phyloP scores from a whole-genome alignment of 1,284 basidiomycete genomes.

The Sparassis latifolia region DNA sequence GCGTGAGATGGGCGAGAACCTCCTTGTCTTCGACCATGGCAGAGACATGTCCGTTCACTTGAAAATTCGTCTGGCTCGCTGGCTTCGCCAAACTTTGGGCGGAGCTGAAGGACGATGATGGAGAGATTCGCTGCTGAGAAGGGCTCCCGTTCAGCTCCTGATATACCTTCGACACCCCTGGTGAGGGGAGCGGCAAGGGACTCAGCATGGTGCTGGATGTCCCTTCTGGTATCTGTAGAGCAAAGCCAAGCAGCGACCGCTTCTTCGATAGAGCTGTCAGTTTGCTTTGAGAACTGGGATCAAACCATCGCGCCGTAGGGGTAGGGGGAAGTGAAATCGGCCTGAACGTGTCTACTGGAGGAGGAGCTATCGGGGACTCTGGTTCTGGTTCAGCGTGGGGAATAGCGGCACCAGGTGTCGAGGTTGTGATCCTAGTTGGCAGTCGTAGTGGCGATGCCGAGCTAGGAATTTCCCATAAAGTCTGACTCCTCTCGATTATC shows the following conservation, averaged over 20 bases:
- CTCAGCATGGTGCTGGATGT: conserved; percentile 22
- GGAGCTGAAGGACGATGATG: conserved; percentile 2
- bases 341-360: conserved; percentile 14
- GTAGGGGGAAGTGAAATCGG: conserved; percentile 24
- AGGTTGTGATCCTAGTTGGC: neutral
- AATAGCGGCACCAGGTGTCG: neutral
- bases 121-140: conserved; percentile 8
- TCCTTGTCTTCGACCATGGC: conserved; percentile 27
- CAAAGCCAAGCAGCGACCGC: conserved; percentile 22
- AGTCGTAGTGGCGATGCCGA: neutral
- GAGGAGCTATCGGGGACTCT: conserved; percentile 20
- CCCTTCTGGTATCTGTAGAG: conserved; percentile 18
- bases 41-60: conserved; percentile 1
- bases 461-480: conserved; percentile 24
- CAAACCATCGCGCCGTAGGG: conserved; percentile 25
- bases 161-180: conserved; percentile 9
- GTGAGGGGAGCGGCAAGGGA: conserved; percentile 23
- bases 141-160: conserved; percentile 7
- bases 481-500: conserved; percentile 20
- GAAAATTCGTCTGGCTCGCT: neutral
- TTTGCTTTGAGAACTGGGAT: conserved; percentile 15
- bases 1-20: conserved; percentile 13
- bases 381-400: conserved; percentile 7
- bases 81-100: conserved; percentile 1
- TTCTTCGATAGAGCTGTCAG: conserved; percentile 16